A percentile compares a stretch with the other conserved stretches of the same genome.
phyloP scores from a whole-genome alignment of 1,139 yeast genomes.

The Nakaseomyces nivariensis region DNA sequence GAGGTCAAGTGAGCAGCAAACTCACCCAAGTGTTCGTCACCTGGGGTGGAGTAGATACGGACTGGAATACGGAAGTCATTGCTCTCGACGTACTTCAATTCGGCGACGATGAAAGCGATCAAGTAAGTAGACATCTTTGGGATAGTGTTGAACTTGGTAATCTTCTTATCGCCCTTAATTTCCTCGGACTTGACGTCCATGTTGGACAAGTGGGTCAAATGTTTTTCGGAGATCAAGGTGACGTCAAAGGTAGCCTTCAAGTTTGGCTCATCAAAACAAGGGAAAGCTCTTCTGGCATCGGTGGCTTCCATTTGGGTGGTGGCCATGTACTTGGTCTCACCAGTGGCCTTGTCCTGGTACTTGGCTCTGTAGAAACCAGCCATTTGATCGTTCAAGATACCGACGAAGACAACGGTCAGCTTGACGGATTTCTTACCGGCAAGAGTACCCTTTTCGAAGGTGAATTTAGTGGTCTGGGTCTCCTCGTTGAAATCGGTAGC shows the following conservation, averaged over 20 bases:
- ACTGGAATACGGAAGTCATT: slow-evolving; percentile 41
- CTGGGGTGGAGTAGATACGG: slow-evolving; percentile 62
- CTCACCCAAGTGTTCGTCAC: slow-evolving; percentile 51
- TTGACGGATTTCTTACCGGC: slow-evolving; percentile 19
- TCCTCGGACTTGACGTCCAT: slow-evolving; percentile 56
- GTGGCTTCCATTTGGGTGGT: slow-evolving; percentile 88
- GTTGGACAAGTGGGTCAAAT: slow-evolving; percentile 63
- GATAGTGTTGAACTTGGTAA: slow-evolving; percentile 44
- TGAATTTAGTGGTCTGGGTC: slow-evolving; percentile 54
- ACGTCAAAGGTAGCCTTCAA: slow-evolving; percentile 71
- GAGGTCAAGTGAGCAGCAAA: slow-evolving; percentile 60
- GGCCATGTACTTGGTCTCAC: slow-evolving; percentile 55
- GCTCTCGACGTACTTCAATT: slow-evolving; percentile 58
- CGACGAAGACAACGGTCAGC: slow-evolving; percentile 52
- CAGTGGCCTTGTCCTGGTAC: slow-evolving; percentile 41
- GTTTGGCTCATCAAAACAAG: slow-evolving; percentile 83
- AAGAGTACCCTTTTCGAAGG: slow-evolving; percentile 37
- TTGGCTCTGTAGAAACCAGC: slow-evolving; percentile 78
- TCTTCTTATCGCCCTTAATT: slow-evolving; percentile 40
- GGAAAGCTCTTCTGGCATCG: slow-evolving; percentile 85
- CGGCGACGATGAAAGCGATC: slow-evolving; percentile 71
- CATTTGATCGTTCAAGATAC: slow-evolving; percentile 67
- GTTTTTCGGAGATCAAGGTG: slow-evolving; percentile 47
- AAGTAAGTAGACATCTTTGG: slow-evolving; percentile 70
- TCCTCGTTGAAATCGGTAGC: slow-evolving; percentile 39